phyloP scores from a whole-genome alignment of 176 grass and related monocot species.

The Oryza australiensis region DNA sequence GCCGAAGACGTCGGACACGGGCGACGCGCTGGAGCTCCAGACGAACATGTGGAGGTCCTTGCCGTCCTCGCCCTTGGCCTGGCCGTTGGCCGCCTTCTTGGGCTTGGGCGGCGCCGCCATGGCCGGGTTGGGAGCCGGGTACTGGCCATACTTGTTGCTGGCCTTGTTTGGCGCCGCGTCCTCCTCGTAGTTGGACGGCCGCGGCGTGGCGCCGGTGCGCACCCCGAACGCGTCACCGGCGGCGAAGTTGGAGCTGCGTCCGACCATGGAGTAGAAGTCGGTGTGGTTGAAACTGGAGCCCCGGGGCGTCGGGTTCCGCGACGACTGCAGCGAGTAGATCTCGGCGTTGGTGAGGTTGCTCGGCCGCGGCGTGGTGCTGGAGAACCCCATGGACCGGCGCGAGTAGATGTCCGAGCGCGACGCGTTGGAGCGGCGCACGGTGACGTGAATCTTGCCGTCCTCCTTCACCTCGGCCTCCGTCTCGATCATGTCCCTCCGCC shows the following conservation, averaged over 20 bases:
- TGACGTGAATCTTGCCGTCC: conserved; percentile 91
- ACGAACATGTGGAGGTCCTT: conserved; percentile 99
- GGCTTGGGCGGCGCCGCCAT: conserved; percentile 38
- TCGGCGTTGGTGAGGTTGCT: conserved; percentile 99
- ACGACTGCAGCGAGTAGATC: conserved; percentile 99
- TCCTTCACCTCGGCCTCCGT: conserved; percentile 95
- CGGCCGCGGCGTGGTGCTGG: conserved; percentile 76
- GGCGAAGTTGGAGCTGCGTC: conserved; percentile 87
- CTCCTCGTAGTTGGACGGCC: conserved; percentile 96
- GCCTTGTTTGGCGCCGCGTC: conserved; percentile 44
- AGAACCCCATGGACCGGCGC: conserved; percentile 77
- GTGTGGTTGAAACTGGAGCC: conserved; percentile 99
- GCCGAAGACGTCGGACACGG: conserved; percentile 96
- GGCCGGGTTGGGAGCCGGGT: conserved; percentile 54
- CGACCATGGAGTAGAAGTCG: conserved; percentile 99
- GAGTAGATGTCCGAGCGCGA: conserved; percentile 94
- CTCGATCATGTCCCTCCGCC: conserved; percentile 66
- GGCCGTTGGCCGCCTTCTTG: conserved; percentile 56
- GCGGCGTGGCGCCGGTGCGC: conserved; percentile 64
- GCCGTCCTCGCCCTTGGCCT: conserved; percentile 74
- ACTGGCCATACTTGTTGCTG: conserved; percentile 50
- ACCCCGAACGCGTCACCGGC: conserved; percentile 67
- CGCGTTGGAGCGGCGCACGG: conserved; percentile 88
- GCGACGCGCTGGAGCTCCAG: conserved; percentile 97
- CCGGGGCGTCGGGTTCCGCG: conserved; percentile 81